Evolutionary conservation across 805 yeast genomes (phyloP).

Genomic region (Candida manassasensis): DNA sequence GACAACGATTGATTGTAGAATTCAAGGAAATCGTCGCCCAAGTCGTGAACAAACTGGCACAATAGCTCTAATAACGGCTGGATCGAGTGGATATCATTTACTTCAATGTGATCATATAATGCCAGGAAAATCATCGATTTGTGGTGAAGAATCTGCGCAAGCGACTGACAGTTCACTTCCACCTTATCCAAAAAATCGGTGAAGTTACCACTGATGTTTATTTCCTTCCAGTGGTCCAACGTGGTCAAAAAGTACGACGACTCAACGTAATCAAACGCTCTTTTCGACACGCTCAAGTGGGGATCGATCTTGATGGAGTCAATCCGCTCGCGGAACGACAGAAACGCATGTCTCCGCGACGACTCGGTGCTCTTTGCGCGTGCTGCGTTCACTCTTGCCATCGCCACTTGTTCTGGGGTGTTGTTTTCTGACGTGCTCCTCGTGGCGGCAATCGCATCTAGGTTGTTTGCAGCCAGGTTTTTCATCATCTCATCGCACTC

Average conservation of each 20-base stretch:
- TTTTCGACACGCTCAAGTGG: slow-evolving; percentile 43
- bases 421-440: too few relatives aligned
- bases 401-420: too few relatives aligned
- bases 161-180: slow-evolving; percentile 53
- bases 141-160: slow-evolving; percentile 79
- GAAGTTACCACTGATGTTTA: slow-evolving; percentile 71
- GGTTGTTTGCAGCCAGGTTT: too few relatives aligned
- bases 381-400: slow-evolving; percentile 11
- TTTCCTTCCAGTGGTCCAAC: slow-evolving; percentile 81
- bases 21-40: slow-evolving; percentile 84
- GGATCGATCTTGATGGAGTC: slow-evolving; percentile 85
- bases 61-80: slow-evolving; percentile 76
- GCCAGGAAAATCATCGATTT: slow-evolving; percentile 52
- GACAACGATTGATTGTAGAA: slow-evolving; percentile 54
- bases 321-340: slow-evolving; percentile 79
- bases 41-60: slow-evolving; percentile 84
- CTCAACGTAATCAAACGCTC: slow-evolving; percentile 68
- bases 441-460: too few relatives aligned
- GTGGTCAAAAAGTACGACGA: slow-evolving; percentile 77
- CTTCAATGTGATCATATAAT: slow-evolving; percentile 42
- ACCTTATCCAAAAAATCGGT: slow-evolving; percentile 56
- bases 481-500: too few relatives aligned
- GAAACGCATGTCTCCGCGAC: slow-evolving; percentile 52
- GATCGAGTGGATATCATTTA: slow-evolving; percentile 63
- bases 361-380: slow-evolving; percentile 46